Evolutionary conservation across 2,329 filamentous ascomycete genomes (phyloP).

Genomic region (Alternaria tenuissima): DNA sequence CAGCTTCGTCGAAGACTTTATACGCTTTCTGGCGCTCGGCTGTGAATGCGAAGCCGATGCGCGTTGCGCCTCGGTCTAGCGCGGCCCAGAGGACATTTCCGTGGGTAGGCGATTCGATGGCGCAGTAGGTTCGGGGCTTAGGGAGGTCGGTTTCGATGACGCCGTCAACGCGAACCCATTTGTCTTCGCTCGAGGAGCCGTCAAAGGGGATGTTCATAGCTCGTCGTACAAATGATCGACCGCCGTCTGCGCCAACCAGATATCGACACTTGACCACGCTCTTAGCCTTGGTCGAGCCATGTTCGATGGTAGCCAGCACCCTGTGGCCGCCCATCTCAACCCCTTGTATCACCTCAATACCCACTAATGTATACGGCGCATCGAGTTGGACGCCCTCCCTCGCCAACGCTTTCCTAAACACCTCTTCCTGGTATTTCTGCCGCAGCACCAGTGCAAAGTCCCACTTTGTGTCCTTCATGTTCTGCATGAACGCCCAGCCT

Average conservation of each 20-base stretch:
- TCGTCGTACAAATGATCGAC: slow-evolving; percentile 58
- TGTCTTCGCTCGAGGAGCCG: slow-evolving; percentile 59
- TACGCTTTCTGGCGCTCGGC: slow-evolving; percentile 51
- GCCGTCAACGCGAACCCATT: slow-evolving; percentile 64
- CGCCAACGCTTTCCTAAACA: slow-evolving; percentile 57
- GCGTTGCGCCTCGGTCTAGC: slow-evolving; percentile 62
- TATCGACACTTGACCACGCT: slow-evolving; percentile 55
- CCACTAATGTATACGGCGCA: slow-evolving; percentile 49
- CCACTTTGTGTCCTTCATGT: slow-evolving; percentile 61
- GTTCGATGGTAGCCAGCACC: neutral
- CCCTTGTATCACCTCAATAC: slow-evolving; percentile 51
- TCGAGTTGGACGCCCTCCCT: slow-evolving; percentile 50
- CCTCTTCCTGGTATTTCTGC: slow-evolving; percentile 64
- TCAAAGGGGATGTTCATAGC: slow-evolving; percentile 60
- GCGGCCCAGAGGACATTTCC: slow-evolving; percentile 65
- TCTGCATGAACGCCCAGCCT: slow-evolving; percentile 63
- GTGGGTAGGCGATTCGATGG: slow-evolving; percentile 62
- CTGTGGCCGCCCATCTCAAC: slow-evolving; percentile 25
- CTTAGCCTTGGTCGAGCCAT: slow-evolving; percentile 27
- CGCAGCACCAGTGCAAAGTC: slow-evolving; percentile 63
- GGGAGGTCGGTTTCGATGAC: slow-evolving; percentile 60
- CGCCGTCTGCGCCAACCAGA: slow-evolving; percentile 62
- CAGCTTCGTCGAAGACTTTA: slow-evolving; percentile 46
- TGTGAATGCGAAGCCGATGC: slow-evolving; percentile 63
- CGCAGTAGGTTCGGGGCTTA: slow-evolving; percentile 56